Percentiles rank a stretch among this genome's conserved stretches.
Conservation (phyloP, 2,329 filamentous ascomycete genomes). For the Dothideomycetes sp. region DNA sequence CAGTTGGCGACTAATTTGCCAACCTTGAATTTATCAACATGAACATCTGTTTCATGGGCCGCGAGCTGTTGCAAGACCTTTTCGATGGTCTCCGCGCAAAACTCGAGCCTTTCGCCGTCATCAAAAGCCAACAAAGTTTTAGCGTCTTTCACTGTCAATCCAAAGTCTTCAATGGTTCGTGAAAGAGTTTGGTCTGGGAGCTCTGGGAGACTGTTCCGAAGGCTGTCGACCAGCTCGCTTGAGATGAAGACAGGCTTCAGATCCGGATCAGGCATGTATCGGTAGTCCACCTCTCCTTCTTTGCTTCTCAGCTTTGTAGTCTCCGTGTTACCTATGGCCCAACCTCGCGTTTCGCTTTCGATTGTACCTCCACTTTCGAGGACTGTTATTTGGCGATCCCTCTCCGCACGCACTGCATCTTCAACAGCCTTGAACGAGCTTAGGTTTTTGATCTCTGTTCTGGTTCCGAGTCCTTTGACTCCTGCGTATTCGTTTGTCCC, state of each 20-base stretch:
- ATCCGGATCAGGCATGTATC: conserved; percentile 97
- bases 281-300: conserved; percentile 93
- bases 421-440: conserved; percentile 92
- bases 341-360: conserved; percentile 82
- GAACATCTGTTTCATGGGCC: neutral
- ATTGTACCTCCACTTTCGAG: conserved; percentile 65
- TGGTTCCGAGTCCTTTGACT: conserved; percentile 59
- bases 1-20: conserved; percentile 49
- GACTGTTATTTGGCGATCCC: conserved; percentile 74
- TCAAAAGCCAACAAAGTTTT: conserved; percentile 68
- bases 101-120: conserved; percentile 68
- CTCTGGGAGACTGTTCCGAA: conserved; percentile 54
- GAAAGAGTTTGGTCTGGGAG: conserved; percentile 49
- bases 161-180: conserved; percentile 51
- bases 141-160: conserved; percentile 71
- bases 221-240: conserved; percentile 52
- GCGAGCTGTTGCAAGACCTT: conserved; percentile 21
- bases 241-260: conserved; percentile 69
- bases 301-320: conserved; percentile 79
- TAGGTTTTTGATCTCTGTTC: conserved; percentile 96
- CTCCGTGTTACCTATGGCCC: conserved; percentile 74
- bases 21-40: conserved; percentile 18
- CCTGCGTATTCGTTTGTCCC: conserved; percentile 42
- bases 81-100: conserved; percentile 60
- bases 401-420: conserved; percentile 84